Evolutionary conservation across 257 asterid species (phyloP), one percentile per base, ranked within the genome.

Genomic region (Primulina eburnea): DNA sequence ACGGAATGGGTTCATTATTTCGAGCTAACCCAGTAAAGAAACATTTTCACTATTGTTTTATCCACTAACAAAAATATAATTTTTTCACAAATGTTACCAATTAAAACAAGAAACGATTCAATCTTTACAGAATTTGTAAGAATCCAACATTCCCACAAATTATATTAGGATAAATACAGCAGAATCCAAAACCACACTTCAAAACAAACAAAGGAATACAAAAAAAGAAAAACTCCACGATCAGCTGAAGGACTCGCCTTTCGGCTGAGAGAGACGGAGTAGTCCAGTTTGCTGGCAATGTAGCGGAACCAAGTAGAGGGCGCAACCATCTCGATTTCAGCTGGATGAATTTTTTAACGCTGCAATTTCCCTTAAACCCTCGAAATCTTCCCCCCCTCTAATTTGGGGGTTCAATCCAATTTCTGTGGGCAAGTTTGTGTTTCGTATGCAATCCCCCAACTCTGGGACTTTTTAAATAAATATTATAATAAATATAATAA

Each of bases 231-330:
- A 52, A 43, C 56, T 56, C 8, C 3, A 28, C 7, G 64, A 37
- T 28, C 4, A 11, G 34, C 24, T 16, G 73, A 58, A 6, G 16
- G 24, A 32, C 1, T 70, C 57, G 89, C 98, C 96, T 76, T 83
- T 43, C 73, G 63, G 71, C 88, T 82, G 69, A 82, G 71, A 61
- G 80, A 60, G 56, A 80, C 58, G 2, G 96, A 80, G 72, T 92
- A 92, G 2, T 86, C 89, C 65, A 80, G 29, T 71, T 85, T 87
- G 79, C 62, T 77, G 67, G 71, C 67, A 8, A 80, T 21, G 74
- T 91, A 91, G 33, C 97, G 96, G 33, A 84, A 56, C 90, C 91
- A 75, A 17, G 90, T 89, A 4, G 82, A 67, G 5, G 79, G n/a
- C 68, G 84, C 85, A 71, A 89, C 94, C 98, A 92, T 92, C 62